Base-by-base conservation (phyloP, 192 early-diverging fungal species). In the Coemansia sp. region DNA sequence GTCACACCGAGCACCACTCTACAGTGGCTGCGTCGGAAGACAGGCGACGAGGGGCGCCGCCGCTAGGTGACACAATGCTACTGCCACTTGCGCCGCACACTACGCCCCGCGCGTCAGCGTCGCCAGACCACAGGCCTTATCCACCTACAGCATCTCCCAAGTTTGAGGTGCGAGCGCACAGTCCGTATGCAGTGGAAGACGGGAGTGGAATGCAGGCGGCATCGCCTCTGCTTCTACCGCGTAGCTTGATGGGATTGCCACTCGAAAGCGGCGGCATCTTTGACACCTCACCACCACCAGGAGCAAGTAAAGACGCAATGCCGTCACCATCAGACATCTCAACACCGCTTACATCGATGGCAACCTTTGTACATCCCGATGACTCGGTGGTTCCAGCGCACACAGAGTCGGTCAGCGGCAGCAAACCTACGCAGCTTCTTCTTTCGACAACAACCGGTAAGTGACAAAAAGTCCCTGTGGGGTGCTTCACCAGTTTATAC, bases 211-310 rank as follows among this genome's bases (percentile, higher is more conserved):
- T 79, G 51, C 71, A 74, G 46, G 66, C 64, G 1, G 77, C 65
- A 20, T 76, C 75, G 23, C 75, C 75, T 7, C 27, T 71, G 30
- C 42, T 76, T 31, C 61, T 76, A 6, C 74, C 74, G 21, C 68
- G 74, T 52, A 65, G 74, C 5, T 57, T 76, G 58, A 57, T 76
- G 68, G 61, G 65, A 1, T 59, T 73, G 57, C 66, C 70, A 19
- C 61, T 74, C 17, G 78, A 80, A 33, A 66, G 66, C 58, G 59
- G 66, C 58, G 59, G 68, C 8, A 64, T 80, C 22, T 80, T 80
- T 55, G 72, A 69, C 46, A 39, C 46, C 3, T 67, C 65, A 46
- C 62, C 68, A 31, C 57, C 67, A 17, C 46, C 67, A 8, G 62
- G 39, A 46, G 11, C 39, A 14, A 46, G 72, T 10, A 80, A 74